Conservation (phyloP, 2,329 filamentous ascomycete species). For the Aspergillus sp. region DNA sequence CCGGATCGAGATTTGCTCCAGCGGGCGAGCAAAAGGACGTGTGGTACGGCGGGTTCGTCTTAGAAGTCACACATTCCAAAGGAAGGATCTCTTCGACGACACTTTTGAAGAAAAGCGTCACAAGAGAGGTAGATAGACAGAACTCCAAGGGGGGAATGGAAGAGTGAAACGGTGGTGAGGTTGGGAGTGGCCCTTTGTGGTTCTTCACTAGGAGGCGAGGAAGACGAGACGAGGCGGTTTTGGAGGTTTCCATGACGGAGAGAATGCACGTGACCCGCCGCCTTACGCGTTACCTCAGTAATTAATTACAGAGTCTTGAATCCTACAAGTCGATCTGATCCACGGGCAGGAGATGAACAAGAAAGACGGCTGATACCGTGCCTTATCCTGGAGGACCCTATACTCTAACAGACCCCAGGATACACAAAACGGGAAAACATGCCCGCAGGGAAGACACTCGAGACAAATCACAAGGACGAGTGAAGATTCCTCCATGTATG, state of each 20-base stretch:
- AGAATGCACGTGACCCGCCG: conserved; percentile 22
- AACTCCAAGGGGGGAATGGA: conserved; percentile 1
- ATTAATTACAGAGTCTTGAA: background rate
- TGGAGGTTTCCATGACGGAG: conserved; percentile 24
- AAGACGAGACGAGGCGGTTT: conserved; percentile 3
- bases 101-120: too few relatives aligned
- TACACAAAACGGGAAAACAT: too few relatives aligned
- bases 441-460: too few relatives aligned
- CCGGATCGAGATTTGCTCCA: conserved; percentile 27
- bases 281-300: conserved; percentile 4
- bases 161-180: conserved; percentile 9
- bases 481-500: too few relatives aligned
- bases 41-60: conserved; percentile 18
- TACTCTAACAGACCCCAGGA: too few relatives aligned
- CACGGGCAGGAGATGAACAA: background rate
- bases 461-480: too few relatives aligned
- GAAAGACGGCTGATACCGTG: too few relatives aligned
- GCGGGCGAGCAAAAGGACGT: conserved; percentile 23
- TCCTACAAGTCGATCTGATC: background rate
- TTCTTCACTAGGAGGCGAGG: conserved; percentile 14
- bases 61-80: conserved; percentile 29
- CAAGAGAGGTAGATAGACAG: too few relatives aligned
- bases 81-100: conserved; percentile 1
- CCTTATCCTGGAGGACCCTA: too few relatives aligned
- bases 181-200: conserved; percentile 14